phyloP scores from a whole-genome alignment of 2,329 filamentous ascomycete species.

The Lachnellula willkommii region DNA sequence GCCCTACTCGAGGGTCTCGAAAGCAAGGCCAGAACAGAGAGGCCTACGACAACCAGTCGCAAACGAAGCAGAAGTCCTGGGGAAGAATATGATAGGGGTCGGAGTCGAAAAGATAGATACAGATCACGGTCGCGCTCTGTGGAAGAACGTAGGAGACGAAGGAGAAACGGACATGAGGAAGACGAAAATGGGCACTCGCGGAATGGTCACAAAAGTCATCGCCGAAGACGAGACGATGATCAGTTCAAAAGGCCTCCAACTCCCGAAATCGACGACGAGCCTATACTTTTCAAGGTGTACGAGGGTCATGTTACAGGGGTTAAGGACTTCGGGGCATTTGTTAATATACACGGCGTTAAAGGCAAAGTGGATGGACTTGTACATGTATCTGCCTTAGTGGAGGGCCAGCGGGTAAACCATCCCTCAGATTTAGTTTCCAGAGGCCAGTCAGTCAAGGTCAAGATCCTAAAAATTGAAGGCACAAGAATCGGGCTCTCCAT shows the following conservation, averaged over 20 bases:
- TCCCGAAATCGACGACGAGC: conserved; percentile 73
- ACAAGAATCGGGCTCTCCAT: conserved; percentile 82
- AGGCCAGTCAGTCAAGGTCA: conserved; percentile 85
- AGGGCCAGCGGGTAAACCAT: conserved; percentile 82
- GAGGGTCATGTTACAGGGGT: conserved; percentile 84
- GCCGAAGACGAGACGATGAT: conserved; percentile 43
- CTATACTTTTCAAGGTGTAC: conserved; percentile 82
- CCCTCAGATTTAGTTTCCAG: conserved; percentile 79
- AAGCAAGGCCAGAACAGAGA: conserved; percentile 48
- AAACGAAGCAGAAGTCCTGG: conserved; percentile 51
- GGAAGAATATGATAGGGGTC: conserved; percentile 33
- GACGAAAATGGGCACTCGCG: conserved; percentile 53
- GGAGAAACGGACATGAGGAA: conserved; percentile 46
- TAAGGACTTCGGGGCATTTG: conserved; percentile 94
- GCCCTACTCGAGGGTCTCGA: conserved; percentile 85
- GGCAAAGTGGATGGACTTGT: conserved; percentile 91
- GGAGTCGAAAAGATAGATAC: conserved; percentile 37
- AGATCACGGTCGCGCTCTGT: conserved; percentile 50
- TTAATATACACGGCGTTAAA: conserved; percentile 79
- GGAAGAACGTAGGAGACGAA: conserved; percentile 34
- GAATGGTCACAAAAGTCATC: conserved; percentile 38
- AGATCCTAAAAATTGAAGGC: conserved; percentile 81
- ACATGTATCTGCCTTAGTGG: conserved; percentile 82
- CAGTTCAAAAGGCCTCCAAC: conserved; percentile 61
- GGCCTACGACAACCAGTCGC: conserved; percentile 35